Evolutionary conservation across 805 yeast genomes (phyloP), one percentile per base, ranked within the genome.

Genomic region (Hermanozyma aechmeae): DNA sequence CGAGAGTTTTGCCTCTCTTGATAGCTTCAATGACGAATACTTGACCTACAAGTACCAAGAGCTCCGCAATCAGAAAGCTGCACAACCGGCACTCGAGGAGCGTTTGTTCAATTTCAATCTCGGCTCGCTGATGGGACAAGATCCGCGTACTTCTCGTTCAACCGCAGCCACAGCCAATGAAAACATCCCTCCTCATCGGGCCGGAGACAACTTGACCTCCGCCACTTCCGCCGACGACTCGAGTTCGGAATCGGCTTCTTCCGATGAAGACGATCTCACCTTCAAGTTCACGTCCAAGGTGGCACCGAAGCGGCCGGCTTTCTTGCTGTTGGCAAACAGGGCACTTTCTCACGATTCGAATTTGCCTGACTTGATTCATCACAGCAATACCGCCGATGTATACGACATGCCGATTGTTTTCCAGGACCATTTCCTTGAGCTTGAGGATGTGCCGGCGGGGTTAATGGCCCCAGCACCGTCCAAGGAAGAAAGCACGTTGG

Each of bases 1-100:
- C 36, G 82, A 81, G 24, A 78, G 86, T 37, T 79, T 79, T 60
- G 89, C 89, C 1, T 79, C 87, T 0, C 56, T 81, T 45, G 86
- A 78, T 44, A 75, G 86, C 47, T 67, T 71, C 34, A 76, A 77
- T 45, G 68, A 73, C 39, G 79, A 73, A 29, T 70, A 65, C 34
- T 62, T 65, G 35, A 65, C 55, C 29, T 38, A 48, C 32, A 57
- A 56, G 35, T 59, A 59, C 33, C 51, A 53, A 15, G 64, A 61
- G 32, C 55, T 39, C 39, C 30, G 37, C 17, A 48, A 38, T 30
- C 37, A 34, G 27, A 36, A 34, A 29, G 36, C n/a, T n/a, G n/a
- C n/a, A n/a, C n/a, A n/a, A n/a, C n/a, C n/a, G n/a, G n/a, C n/a
- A n/a, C 51, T 58, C 15, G 46, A 34, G 30, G 58, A 58, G 24